Evolutionary conservation across 2,329 filamentous ascomycete species (phyloP).

Genomic region (Pseudogymnoascus sp.): DNA sequence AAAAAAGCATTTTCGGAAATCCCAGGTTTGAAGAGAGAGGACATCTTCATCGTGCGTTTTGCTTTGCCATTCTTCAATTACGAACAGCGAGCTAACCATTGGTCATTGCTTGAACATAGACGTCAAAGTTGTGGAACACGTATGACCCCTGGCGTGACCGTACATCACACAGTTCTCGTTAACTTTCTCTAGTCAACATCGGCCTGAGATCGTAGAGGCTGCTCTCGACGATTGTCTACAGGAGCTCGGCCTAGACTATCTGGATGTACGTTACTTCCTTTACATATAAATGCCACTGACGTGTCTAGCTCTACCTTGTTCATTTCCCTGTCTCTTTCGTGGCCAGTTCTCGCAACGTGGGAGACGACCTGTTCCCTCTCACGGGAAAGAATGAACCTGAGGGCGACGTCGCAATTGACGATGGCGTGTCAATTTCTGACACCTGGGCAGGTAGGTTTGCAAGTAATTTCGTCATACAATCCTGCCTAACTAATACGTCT

Average conservation of each 20-base stretch:
- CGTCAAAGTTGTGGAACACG: constrained; percentile 61
- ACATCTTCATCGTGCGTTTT: constrained; percentile 45
- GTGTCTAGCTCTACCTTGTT: constrained; percentile 48
- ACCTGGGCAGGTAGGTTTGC: constrained; percentile 37
- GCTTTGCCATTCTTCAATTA: not conserved
- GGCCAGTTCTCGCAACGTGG: constrained; percentile 20
- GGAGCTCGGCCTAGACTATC: constrained; percentile 49
- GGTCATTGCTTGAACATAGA: constrained; percentile 27
- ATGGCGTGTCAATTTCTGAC: constrained; percentile 34
- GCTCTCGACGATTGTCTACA: constrained; percentile 50
- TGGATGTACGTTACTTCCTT: constrained; percentile 37
- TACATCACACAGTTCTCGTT: not conserved
- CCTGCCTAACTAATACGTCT: constrained; percentile 21
- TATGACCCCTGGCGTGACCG: not conserved
- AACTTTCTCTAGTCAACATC: constrained; percentile 41
- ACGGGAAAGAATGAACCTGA: constrained; percentile 29
- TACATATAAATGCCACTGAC: not conserved
- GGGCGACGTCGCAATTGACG: constrained; percentile 37
- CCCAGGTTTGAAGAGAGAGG: constrained; percentile 42
- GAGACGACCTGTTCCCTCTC: constrained; percentile 40
- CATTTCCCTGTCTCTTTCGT: constrained; percentile 52
- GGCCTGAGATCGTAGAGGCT: constrained; percentile 50
- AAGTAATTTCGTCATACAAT: not conserved
- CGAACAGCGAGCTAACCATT: not conserved
- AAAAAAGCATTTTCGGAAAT: constrained; percentile 39